Evolutionary conservation across 371 early-diverging fungal species (phyloP), one percentile per base, ranked within the genome.

Genomic region (Nematocida sp.): DNA sequence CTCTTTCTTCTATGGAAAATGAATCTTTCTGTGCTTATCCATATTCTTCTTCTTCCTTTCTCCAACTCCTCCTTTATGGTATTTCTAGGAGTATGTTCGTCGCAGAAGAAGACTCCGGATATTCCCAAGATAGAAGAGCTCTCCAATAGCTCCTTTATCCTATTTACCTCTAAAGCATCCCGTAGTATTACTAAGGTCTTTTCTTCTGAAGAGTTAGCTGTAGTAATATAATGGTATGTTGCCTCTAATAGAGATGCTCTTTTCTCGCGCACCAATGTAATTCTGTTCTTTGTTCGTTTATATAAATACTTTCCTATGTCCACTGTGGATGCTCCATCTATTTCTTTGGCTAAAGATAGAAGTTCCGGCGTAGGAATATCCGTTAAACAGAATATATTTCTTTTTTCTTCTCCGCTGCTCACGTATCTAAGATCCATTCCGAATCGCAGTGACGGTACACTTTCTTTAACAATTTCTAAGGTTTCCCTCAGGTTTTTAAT

Each of bases 381-480:
- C 4, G 63, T 26, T n/a, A 60, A 48, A 26, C 59, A 54, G 4
- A 71, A 11, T 39, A 71, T 59, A 3, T 38, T 4, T 35, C 59
- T 71, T 36, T 63, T 71, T 33, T 71, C 75, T 42, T 45, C 63
- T 30, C 75, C 75, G 42, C 75, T 71, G 55, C 75, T 71, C 30
- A 71, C 36, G 30, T 71, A 71, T 32, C 42, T 67, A 16, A 71
- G 75, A 51, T 71, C 32, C 63, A 71, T 48, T 3, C 38, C 2
- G 48, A 42, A 25, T 25, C 16, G 32, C 42, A 20, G 7, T 0
- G 51, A 25, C 7, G 75, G 75, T 7, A 9, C 3, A 11, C 60
- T 20, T 36, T 71, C 75, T 48, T 71, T 45, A 28, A 71, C 18
- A 18, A 71, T 71, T 25, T 33, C 20, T 26, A 71, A 4, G 5